Evolutionary conservation across 1,139 yeast species (phyloP).

Genomic region (Taiozyma sp.): DNA sequence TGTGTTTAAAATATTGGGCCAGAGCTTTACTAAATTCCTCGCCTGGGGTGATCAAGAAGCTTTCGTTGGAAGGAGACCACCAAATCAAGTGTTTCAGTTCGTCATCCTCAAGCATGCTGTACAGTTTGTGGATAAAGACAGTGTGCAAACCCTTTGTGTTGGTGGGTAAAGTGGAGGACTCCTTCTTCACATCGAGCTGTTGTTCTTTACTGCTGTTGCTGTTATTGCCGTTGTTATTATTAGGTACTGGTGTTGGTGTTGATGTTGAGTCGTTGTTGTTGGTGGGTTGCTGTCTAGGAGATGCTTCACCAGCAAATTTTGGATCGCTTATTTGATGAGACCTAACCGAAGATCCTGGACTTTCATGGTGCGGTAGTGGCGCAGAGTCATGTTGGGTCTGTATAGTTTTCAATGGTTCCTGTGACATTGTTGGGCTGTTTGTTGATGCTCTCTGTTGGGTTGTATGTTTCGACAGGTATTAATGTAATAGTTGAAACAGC

Average conservation of each 20-base stretch:
- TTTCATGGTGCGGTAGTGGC: neutral
- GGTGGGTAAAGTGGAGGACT: constrained; percentile 13
- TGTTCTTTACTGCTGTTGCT: neutral
- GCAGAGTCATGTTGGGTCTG: neutral
- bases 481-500: too few species aligned
- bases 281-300: neutral
- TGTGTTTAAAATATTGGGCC: constrained; percentile 67
- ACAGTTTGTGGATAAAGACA: constrained; percentile 59
- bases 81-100: constrained; percentile 46
- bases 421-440: neutral
- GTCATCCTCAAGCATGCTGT: constrained; percentile 57
- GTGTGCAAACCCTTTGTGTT: constrained; percentile 33
- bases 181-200: constrained; percentile 11
- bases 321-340: neutral
- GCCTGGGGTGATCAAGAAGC: constrained; percentile 40
- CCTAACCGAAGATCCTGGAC: neutral
- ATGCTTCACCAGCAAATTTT: neutral
- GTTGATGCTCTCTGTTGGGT: too few species aligned
- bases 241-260: neutral
- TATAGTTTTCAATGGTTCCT: neutral
- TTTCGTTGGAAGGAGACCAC: constrained; percentile 43
- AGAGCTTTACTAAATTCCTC: constrained; percentile 58
- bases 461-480: too few species aligned
- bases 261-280: neutral
- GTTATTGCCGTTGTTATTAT: neutral